Conservation (phyloP, 2,329 filamentous ascomycete species). For the Ophiostoma tasmaniense region DNA sequence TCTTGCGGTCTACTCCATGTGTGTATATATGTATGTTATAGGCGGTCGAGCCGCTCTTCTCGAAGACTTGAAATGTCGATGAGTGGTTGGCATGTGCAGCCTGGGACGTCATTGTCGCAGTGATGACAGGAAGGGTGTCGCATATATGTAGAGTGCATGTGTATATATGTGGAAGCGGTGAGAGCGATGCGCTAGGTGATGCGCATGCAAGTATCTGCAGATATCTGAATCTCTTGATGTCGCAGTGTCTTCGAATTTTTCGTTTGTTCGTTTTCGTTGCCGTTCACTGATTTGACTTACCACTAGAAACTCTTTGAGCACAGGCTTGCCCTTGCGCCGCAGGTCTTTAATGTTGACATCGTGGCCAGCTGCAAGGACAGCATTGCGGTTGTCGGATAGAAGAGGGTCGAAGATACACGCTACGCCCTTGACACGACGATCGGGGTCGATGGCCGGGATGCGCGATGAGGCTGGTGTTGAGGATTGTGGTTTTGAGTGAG, state of each 20-base stretch:
- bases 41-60: neutral
- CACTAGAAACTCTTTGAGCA: slow-evolving; percentile 56
- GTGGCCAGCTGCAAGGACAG: neutral
- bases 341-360: slow-evolving; percentile 31
- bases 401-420: slow-evolving; percentile 9
- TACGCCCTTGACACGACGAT: slow-evolving; percentile 18
- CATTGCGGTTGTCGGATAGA: slow-evolving; percentile 26
- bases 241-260: neutral
- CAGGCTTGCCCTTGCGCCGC: slow-evolving; percentile 50
- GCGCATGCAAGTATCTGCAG: neutral
- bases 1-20: slow-evolving; percentile 18
- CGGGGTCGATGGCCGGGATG: slow-evolving; percentile 32
- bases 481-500: neutral
- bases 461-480: slow-evolving; percentile 23
- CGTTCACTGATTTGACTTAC: slow-evolving; percentile 44
- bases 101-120: neutral
- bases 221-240: neutral
- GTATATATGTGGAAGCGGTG: neutral
- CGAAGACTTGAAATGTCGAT: neutral
- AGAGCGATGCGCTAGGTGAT: neutral
- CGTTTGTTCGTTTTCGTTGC: neutral
- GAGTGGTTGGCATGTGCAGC: neutral
- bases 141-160: neutral
- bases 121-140: neutral
- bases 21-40: slow-evolving; percentile 14